Base-by-base conservation (phyloP, 1,139 yeast species). In the Saccharomycopsis crataegensis region DNA sequence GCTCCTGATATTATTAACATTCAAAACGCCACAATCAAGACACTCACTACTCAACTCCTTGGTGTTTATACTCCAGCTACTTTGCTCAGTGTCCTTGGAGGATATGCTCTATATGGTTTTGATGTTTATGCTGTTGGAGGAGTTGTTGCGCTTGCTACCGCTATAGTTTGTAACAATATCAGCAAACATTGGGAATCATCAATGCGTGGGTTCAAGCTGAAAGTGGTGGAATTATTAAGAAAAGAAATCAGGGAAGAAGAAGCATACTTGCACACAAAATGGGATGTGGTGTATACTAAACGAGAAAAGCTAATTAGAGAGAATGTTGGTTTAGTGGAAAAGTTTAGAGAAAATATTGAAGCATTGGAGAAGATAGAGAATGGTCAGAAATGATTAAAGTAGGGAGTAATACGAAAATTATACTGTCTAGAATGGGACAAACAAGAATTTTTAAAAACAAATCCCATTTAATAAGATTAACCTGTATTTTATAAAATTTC, bases 11-110 rank as follows among this genome's bases (percentile, higher is more conserved):
- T 52, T 8, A 52, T 48, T 14, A 44, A 41, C 28, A 49, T 53
- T 3, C 58, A 56, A 33, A 51, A 53, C 40, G 22, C 44, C 22
- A 48, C 43, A 16, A 37, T 49, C 5, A 41, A 49, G n/a, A 9
- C 47, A n/a, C 48, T 56, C 34, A 48, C 47, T 9, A 51, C 49
- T 8, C 51, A 56, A 36, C 17, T 56, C 5, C 31, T 50, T 34
- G 58, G 58, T 5, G 49, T 56, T 5, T 51, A 54, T 42, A 28
- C 51, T 14, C 58, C 58, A 2, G 55, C 49, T 9, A 43, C 43
- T 1, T 11, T 46, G 22, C 38, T 56, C 11, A 28, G 45, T 46
- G 17, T 47, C 40, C 33, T 52, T 31, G 57, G 55, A 17, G 57
- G 57, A 7, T 51, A 46, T 34, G 37, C 14, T 8, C 22, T 56